Evolutionary conservation across 2,329 filamentous ascomycete species (phyloP).

Genomic region (Corinectria fuckeliana): DNA sequence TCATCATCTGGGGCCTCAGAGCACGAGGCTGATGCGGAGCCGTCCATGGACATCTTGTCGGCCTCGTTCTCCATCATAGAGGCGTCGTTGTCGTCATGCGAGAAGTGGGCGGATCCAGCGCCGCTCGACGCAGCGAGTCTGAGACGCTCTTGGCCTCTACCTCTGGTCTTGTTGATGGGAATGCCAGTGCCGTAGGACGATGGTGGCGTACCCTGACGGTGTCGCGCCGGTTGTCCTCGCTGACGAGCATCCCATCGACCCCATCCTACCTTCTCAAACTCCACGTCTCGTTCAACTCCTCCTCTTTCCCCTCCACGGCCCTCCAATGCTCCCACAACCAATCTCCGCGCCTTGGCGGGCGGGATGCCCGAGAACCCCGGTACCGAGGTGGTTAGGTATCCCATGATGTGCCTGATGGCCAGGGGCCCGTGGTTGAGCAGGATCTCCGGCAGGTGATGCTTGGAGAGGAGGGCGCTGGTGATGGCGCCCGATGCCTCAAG

Average conservation of each 20-base stretch:
- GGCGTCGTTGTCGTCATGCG: slow-evolving; percentile 70
- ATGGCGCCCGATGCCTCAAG: slow-evolving; percentile 82
- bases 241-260: slow-evolving; percentile 90
- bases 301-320: slow-evolving; percentile 72
- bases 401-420: slow-evolving; percentile 95
- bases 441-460: slow-evolving; percentile 88
- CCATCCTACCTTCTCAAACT: slow-evolving; percentile 97
- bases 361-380: slow-evolving; percentile 91
- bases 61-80: slow-evolving; percentile 83
- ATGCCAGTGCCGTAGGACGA: slow-evolving; percentile 58
- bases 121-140: slow-evolving; percentile 65
- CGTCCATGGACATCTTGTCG: slow-evolving; percentile 91
- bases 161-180: slow-evolving; percentile 58
- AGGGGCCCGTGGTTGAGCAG: slow-evolving; percentile 87
- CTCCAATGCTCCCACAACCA: slow-evolving; percentile 93
- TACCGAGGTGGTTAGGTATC: slow-evolving; percentile 89
- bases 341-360: slow-evolving; percentile 84
- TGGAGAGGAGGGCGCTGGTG: slow-evolving; percentile 83
- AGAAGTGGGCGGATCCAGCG: slow-evolving; percentile 77
- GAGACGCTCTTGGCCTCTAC: slow-evolving; percentile 54
- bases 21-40: slow-evolving; percentile 73
- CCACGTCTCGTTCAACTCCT: slow-evolving; percentile 71
- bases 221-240: slow-evolving; percentile 65
- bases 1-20: slow-evolving; percentile 76
- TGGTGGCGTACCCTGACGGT: slow-evolving; percentile 50